Evolutionary conservation across 2,329 filamentous ascomycete species (phyloP), one percentile per base, ranked within the genome.

Genomic region (Fusarium sambucinum): DNA sequence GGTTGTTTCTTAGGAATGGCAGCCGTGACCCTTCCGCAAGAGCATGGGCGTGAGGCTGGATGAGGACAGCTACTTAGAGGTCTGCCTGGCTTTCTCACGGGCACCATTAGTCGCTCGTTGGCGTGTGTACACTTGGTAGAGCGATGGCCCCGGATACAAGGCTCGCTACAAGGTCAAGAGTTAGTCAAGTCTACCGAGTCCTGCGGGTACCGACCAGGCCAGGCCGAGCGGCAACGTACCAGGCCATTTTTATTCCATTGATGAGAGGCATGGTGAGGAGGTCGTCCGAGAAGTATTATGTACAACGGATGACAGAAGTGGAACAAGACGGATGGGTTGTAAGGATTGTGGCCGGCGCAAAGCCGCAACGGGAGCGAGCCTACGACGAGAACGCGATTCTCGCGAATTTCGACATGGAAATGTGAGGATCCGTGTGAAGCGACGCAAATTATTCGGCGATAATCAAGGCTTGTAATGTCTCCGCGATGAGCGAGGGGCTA

Each of bases 61-160:
- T 92, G 90, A 55, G 90, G 89, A 73, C 90, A 92, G 55, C 86
- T 85, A 76, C 89, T 92, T 55, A 92, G 79, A 11, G 90, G 90
- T 50, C 90, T 85, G 19, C 90, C 90, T 17, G 90, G 90, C 74
- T 92, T 92, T 66, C 90, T 86, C 17, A 93, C 90, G 23, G 89
- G 88, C 5, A 92, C 82, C 83, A 92, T 88, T 33, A 92, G 80
- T 60, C 90, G 87, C 71, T 92, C 89, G 67, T 85, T 84, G 63
- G 83, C 84, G 75, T 93, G 90, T 47, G 86, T 89, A 78, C 90
- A 93, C 82, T 91, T 92, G 53, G 90, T 92, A 30, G 90, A 92
- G 72, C 90, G 88, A 78, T 93, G 90, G 58, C 90, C 90, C 74
- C 90, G 88, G 71, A 92, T 92, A 77, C 90, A 92, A 74, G 90